Evolutionary conservation across 2,329 filamentous ascomycete species (phyloP).

Genomic region (Fusarium pseudograminearum): DNA sequence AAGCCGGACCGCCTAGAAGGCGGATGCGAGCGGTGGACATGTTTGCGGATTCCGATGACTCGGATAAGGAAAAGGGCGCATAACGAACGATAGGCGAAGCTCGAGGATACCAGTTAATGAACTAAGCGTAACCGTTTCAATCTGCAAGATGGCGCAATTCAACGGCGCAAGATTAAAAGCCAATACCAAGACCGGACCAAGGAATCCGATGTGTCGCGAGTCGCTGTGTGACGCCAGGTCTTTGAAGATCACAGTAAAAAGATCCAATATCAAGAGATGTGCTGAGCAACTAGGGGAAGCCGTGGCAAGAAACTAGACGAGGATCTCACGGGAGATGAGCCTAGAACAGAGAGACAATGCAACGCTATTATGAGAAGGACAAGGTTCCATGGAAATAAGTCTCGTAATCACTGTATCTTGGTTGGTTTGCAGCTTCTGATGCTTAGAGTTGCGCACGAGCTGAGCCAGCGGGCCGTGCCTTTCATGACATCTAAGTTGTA

Average conservation of each 20-base stretch:
- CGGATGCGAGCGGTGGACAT: slow-evolving; percentile 84
- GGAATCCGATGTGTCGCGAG: not conserved
- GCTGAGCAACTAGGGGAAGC: slow-evolving; percentile 5
- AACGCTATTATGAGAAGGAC: slow-evolving; percentile 22
- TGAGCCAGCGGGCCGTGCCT: slow-evolving; percentile 24
- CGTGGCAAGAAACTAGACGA: slow-evolving; percentile 24
- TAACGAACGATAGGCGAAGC: slow-evolving; percentile 26
- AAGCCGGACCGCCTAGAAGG: slow-evolving; percentile 59
- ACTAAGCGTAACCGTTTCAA: slow-evolving; percentile 13
- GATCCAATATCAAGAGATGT: slow-evolving; percentile 8
- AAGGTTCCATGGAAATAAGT: slow-evolving; percentile 1
- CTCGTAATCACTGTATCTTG: slow-evolving; percentile 5
- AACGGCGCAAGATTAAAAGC: slow-evolving; percentile 16
- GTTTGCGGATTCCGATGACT: slow-evolving; percentile 82
- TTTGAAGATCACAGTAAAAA: slow-evolving; percentile 10
- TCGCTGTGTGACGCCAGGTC: slow-evolving; percentile 9
- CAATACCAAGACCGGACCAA: slow-evolving; percentile 2
- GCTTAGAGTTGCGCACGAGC: slow-evolving; percentile 1
- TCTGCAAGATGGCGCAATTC: slow-evolving; percentile 27
- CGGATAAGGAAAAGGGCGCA: slow-evolving; percentile 43
- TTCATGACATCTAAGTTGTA: not conserved
- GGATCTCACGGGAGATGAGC: slow-evolving; percentile 33
- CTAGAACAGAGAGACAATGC: slow-evolving; percentile 24
- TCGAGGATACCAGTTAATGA: slow-evolving; percentile 12
- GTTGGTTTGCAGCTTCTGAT: slow-evolving; percentile 25